phyloP scores from a whole-genome alignment of 805 yeast species.

The Sugiyamaella chiloensis region DNA sequence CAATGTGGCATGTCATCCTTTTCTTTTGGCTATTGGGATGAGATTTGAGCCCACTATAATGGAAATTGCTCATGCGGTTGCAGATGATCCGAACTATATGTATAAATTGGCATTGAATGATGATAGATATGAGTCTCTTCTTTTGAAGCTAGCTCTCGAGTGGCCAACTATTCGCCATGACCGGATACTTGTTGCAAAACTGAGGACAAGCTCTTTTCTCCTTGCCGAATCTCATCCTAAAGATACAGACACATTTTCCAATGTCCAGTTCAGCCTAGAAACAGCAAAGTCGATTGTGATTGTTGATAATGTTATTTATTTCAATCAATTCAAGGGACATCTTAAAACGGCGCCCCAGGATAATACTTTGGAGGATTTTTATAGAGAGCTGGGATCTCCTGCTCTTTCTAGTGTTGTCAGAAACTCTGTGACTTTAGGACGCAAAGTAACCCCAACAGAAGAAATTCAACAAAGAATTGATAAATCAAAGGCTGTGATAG shows the following conservation, averaged over 20 bases:
- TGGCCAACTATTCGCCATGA: slow-evolving; percentile 14
- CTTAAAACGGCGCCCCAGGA: slow-evolving; percentile 36
- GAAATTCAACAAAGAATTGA: background rate
- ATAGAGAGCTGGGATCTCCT: slow-evolving; percentile 30
- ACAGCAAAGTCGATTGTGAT: slow-evolving; percentile 31
- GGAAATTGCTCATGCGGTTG: slow-evolving; percentile 31
- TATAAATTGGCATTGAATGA: slow-evolving; percentile 25
- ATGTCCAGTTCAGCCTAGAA: slow-evolving; percentile 23
- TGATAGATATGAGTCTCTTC: slow-evolving; percentile 25
- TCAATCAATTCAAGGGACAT: slow-evolving; percentile 33
- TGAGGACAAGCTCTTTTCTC: slow-evolving; percentile 31
- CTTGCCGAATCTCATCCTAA: slow-evolving; percentile 26
- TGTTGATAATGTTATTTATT: slow-evolving; percentile 37
- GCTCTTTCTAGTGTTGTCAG: slow-evolving; percentile 28
- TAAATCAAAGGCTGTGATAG: slow-evolving; percentile 24
- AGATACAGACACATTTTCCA: slow-evolving; percentile 19
- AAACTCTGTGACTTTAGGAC: slow-evolving; percentile 31
- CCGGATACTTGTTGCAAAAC: slow-evolving; percentile 13
- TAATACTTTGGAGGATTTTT: slow-evolving; percentile 31
- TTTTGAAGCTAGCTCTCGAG: slow-evolving; percentile 7
- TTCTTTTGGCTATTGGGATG: slow-evolving; percentile 34
- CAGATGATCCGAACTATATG: slow-evolving; percentile 27
- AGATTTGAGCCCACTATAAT: slow-evolving; percentile 31
- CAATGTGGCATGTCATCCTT: slow-evolving; percentile 29
- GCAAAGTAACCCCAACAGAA: slow-evolving; percentile 6